Evolutionary conservation across 495 filamentous ascomycete genomes (phyloP), one percentile per base, ranked within the genome.

Genomic region (Podospora fimiseda): DNA sequence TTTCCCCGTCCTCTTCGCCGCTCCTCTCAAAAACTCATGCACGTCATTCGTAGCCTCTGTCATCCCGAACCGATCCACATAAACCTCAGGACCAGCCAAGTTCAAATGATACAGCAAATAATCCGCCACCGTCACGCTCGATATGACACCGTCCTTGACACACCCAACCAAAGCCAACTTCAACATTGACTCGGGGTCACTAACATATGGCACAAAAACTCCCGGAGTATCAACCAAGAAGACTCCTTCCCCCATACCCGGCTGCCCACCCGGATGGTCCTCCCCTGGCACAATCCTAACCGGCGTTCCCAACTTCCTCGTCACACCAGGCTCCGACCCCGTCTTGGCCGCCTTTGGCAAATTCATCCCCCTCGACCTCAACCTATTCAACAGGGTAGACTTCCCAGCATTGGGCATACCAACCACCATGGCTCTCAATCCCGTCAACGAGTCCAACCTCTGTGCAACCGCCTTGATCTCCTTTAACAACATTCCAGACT

Each of bases 361-460:
- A 15, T 75, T 68, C 52, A 87, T 73, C 41, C 90, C 87, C 15
- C 74, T 69, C 18, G 74, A 77, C 9, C 94, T 86, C 37, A 98
- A 75, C 22, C 85, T 78, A 67, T 98, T 98, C 20, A 98, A 82
- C 13, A 98, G 75, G 0, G 92, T 89, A 19, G 88, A 94, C 69
- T 98, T 90, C 1, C 86, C 93, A 0, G 93, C 88, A 68, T 98
- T 98, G 5, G 93, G 93, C 92, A 98, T 96, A 22, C 93, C 93
- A 15, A 96, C 90, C 1, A 97, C 80, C 65, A 98, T 77, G 49
- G 89, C 79, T 21, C 90, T 82, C 48, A 87, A 80, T 2, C 90
- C 89, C 6, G 68, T 66, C 4, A 76, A 59, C 9, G 44, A 46
- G 46, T 74, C 65, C 33, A 58, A 51, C 1, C 61, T 60, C 37